Base-by-base conservation (phyloP, 2,329 filamentous ascomycete species). In the Exophiala calicioides region DNA sequence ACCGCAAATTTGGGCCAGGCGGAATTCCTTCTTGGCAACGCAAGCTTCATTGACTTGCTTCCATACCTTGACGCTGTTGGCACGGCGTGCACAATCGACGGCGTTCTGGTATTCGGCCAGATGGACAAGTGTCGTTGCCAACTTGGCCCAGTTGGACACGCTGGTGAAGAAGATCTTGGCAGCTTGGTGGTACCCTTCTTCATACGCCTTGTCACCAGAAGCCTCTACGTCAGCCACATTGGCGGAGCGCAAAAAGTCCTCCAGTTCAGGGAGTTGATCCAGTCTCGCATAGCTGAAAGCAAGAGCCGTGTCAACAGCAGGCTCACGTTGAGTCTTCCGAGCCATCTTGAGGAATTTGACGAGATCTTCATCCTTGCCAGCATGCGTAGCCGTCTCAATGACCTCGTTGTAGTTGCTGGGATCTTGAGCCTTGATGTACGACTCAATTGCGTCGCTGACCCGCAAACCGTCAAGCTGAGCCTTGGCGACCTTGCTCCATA, bases 121-220 rank as follows among this genome's bases (percentile, higher is more conserved):
- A 68, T 97, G 90, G n/a, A 98, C 93, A 51, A 97, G 81, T 8
- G 93, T 98, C 8, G 93, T 97, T 10, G 93, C 90, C 61, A 98
- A 84, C 77, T 98, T 98, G 45, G 91, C 91, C 93, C 93, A 98
- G 80, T 98, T 98, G 44, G 93, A 98, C 66, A 98, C 95, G 74
- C 88, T 97, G 45, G 83, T 89, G 75, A 84, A 98, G 80, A 97
- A 98, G 64, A 98, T 97, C 81, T 98, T 98, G 57, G 93, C 89
- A 32, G 93, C 93, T 76, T 97, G 86, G 64, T 93, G 91, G 64
- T 88, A 84, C 51, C 91, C 91, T 72, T 98, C 93, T 55, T 84
- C 86, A 59, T 95, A 97, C 16, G 93, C 91, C 77, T 96, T 96
- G 78, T 98, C 93, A 76, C 93, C 93, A 50, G 90, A 97, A 60